These are phyloP conservation scores for Capronia epimyces DNA, from an alignment of 2,329 filamentous ascomycete species.

Conservation along the genomic window DNA sequence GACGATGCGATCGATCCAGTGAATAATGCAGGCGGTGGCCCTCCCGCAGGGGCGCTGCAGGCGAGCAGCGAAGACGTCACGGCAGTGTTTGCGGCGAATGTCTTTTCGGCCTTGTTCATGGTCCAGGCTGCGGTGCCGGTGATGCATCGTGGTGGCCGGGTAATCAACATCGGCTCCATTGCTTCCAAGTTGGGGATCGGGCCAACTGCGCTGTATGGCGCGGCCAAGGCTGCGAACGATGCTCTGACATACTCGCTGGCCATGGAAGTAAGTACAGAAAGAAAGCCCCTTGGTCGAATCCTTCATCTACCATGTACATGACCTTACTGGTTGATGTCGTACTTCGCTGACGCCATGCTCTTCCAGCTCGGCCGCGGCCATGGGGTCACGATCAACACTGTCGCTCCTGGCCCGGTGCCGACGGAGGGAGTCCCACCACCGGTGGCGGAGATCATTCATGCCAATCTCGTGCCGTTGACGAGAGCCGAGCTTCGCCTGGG, in stretches of 20 bases:
- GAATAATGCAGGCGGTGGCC: constrained; percentile 29
- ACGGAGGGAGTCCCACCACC: constrained; percentile 50
- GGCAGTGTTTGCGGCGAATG: constrained; percentile 52
- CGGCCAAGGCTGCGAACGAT: constrained; percentile 56
- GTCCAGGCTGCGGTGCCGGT: constrained; percentile 14
- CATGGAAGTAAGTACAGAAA: constrained; percentile 44
- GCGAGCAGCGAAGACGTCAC: constrained; percentile 43
- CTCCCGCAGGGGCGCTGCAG: constrained; percentile 23
- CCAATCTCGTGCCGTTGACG: constrained; percentile 42
- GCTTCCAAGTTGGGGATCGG: constrained; percentile 18
- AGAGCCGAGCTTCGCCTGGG: constrained; percentile 45
- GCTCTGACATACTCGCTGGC: constrained; percentile 52
- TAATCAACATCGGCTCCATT: constrained; percentile 41
- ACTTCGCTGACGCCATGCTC: not conserved
- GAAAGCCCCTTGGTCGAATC: not conserved
- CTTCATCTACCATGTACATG: not conserved
- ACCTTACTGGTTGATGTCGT: constrained; percentile 36
- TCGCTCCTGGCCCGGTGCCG: constrained; percentile 51
- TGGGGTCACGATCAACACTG: constrained; percentile 49
- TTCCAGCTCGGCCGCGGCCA: constrained; percentile 35
- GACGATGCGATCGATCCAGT: constrained; percentile 8
- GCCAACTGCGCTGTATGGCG: constrained; percentile 42
- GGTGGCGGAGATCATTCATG: constrained; percentile 47
- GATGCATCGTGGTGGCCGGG: constrained; percentile 38
- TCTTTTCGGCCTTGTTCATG: constrained; percentile 39